Conservation (phyloP, 371 early-diverging fungal genomes). For the Mucor lusitanicus region DNA sequence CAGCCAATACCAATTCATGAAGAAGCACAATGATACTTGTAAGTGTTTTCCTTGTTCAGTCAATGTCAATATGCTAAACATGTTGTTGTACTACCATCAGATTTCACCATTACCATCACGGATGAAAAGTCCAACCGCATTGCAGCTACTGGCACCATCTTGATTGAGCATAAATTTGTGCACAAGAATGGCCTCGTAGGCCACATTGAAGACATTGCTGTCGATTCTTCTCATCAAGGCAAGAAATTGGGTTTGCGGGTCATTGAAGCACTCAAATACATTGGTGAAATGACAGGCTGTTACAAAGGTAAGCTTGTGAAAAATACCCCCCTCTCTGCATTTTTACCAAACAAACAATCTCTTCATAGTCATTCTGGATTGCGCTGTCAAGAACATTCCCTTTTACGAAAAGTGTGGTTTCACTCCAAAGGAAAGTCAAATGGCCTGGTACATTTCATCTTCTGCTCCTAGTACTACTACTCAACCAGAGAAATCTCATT, state of each 20-base stretch:
- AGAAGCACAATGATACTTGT: slow-evolving; percentile 78
- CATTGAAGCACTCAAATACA: slow-evolving; percentile 73
- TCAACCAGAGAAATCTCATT: neutral
- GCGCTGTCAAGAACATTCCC: slow-evolving; percentile 51
- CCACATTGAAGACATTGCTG: slow-evolving; percentile 95
- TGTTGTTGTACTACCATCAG: slow-evolving; percentile 7
- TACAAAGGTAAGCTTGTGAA: slow-evolving; percentile 53
- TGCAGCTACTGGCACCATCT: slow-evolving; percentile 91
- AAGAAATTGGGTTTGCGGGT: slow-evolving; percentile 77
- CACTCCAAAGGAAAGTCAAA: slow-evolving; percentile 51
- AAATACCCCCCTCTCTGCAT: neutral
- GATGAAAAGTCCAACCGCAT: slow-evolving; percentile 68
- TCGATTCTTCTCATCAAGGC: slow-evolving; percentile 89
- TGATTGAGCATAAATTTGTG: slow-evolving; percentile 97
- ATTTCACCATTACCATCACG: slow-evolving; percentile 83
- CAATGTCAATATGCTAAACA: neutral
- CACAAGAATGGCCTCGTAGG: slow-evolving; percentile 83
- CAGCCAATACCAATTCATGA: slow-evolving; percentile 71
- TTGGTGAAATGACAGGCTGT: slow-evolving; percentile 68
- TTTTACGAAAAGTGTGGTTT: slow-evolving; percentile 60
- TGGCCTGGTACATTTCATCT: slow-evolving; percentile 26
- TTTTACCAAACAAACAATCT: neutral
- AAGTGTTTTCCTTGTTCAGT: slow-evolving; percentile 33
- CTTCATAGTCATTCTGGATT: slow-evolving; percentile 45
- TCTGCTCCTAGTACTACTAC: neutral